Conservation (phyloP, 495 filamentous ascomycete species). For the Xylaria curta region DNA sequence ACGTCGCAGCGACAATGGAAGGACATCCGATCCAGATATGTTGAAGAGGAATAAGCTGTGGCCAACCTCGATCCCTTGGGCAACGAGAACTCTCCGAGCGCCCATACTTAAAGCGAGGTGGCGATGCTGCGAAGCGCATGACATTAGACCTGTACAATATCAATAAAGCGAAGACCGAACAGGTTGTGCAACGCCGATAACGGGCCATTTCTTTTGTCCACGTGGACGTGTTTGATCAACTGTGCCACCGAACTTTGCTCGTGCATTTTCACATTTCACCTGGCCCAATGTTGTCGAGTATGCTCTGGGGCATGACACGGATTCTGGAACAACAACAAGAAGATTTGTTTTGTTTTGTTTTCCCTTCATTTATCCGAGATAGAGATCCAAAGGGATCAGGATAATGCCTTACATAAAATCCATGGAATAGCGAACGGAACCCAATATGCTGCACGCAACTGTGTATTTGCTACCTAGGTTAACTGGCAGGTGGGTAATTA, state of each 20-base stretch:
- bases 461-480: background rate
- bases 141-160: constrained; percentile 25
- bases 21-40: constrained; percentile 91
- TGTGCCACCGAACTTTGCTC: constrained; percentile 3
- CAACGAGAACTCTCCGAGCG: background rate
- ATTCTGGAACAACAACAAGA: background rate
- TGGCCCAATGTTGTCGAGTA: background rate
- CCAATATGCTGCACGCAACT: background rate
- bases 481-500: background rate
- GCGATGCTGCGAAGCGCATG: constrained; percentile 6
- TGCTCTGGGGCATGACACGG: background rate
- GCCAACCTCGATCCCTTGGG: constrained; percentile 24
- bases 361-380: background rate
- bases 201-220: constrained; percentile 64
- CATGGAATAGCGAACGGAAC: background rate
- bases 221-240: background rate
- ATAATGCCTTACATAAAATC: background rate
- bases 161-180: constrained; percentile 22
- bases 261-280: background rate
- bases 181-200: constrained; percentile 28
- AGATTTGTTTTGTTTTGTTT: background rate
- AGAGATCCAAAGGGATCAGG: too few relatives aligned
- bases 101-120: background rate
- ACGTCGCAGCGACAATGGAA: constrained; percentile 93
- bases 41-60: constrained; percentile 67